Evolutionary conservation across 371 early-diverging fungal genomes (phyloP).

Genomic region (Mortierella sp.): DNA sequence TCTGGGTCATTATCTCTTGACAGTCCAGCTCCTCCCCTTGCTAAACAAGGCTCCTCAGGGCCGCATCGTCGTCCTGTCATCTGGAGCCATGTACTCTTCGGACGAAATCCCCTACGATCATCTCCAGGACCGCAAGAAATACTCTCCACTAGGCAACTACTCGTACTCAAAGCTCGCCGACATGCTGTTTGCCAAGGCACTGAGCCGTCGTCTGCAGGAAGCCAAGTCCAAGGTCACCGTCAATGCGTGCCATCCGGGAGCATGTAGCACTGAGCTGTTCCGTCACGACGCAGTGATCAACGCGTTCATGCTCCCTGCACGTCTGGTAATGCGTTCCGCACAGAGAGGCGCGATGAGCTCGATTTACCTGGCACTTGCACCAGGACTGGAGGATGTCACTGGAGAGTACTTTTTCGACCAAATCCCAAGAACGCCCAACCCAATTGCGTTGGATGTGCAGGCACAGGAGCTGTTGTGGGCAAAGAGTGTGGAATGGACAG

Average conservation of each 20-base stretch:
- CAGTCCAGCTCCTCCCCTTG: conserved; percentile 56
- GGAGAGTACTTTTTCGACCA: conserved; percentile 57
- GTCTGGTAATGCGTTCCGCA: conserved; percentile 35
- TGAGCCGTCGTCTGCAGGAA: conserved; percentile 55
- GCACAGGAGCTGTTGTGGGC: conserved; percentile 40
- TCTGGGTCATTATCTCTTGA: conserved; percentile 40
- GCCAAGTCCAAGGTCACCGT: conserved; percentile 46
- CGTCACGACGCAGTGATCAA: conserved; percentile 44
- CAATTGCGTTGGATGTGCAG: conserved; percentile 22
- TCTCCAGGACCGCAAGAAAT: conserved; percentile 44
- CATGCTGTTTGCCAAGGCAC: conserved; percentile 62
- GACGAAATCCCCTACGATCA: conserved; percentile 54
- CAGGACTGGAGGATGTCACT: conserved; percentile 50
- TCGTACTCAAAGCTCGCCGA: conserved; percentile 69
- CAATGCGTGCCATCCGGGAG: conserved; percentile 66
- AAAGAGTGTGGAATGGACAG: conserved; percentile 43
- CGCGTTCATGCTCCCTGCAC: conserved; percentile 12
- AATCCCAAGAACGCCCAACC: conserved; percentile 28
- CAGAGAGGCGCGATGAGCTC: conserved; percentile 57
- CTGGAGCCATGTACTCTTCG: conserved; percentile 52
- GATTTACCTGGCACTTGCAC: conserved; percentile 59
- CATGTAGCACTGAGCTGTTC: conserved; percentile 57
- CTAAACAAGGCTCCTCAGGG: conserved; percentile 54
- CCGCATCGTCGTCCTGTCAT: conserved; percentile 64
- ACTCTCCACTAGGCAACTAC: conserved; percentile 59